Evolutionary conservation across 352 stramenopile species (phyloP).

Genomic region (Globisporangium paddicum): DNA sequence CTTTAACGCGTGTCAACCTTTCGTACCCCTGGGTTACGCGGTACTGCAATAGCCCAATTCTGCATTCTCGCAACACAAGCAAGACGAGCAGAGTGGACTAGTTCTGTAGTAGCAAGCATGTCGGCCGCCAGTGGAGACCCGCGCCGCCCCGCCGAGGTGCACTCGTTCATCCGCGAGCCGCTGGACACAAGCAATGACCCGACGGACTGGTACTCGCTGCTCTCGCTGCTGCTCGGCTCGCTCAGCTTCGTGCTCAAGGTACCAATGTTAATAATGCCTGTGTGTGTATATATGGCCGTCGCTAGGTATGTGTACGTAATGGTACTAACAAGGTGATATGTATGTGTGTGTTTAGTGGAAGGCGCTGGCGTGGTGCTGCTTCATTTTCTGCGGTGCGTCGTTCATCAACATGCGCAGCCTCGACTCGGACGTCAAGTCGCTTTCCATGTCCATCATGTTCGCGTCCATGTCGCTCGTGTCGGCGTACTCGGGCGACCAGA

Average conservation of each 20-base stretch:
- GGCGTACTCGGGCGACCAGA: constrained; percentile 43
- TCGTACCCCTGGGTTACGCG: no score
- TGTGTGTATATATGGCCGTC: no score
- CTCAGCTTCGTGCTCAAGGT: constrained; percentile 67
- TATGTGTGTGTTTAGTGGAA: constrained; percentile 31
- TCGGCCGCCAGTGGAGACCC: constrained; percentile 36
- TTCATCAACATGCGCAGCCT: constrained; percentile 59
- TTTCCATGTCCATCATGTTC: constrained; percentile 79
- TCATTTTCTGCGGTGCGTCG: constrained; percentile 59
- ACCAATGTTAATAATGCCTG: no score
- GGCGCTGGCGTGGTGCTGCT: constrained; percentile 52
- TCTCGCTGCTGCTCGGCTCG: constrained; percentile 58
- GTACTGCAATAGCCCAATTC: no score
- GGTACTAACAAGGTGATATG: background rate
- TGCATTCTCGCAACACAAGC: background rate
- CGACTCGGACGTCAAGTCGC: constrained; percentile 55
- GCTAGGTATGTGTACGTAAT: background rate
- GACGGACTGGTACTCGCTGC: constrained; percentile 58
- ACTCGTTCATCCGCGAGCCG: constrained; percentile 63
- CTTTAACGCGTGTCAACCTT: no score
- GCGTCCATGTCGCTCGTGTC: constrained; percentile 61
- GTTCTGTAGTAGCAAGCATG: constrained; percentile 11
- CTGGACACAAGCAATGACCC: constrained; percentile 30
- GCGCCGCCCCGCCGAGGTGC: constrained; percentile 52
- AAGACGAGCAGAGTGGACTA: no score